A percentile compares a stretch with the other conserved stretches of the same genome.
Evolutionary conservation across 805 yeast genomes (phyloP).

Genomic region (Candida fluviatilis): DNA sequence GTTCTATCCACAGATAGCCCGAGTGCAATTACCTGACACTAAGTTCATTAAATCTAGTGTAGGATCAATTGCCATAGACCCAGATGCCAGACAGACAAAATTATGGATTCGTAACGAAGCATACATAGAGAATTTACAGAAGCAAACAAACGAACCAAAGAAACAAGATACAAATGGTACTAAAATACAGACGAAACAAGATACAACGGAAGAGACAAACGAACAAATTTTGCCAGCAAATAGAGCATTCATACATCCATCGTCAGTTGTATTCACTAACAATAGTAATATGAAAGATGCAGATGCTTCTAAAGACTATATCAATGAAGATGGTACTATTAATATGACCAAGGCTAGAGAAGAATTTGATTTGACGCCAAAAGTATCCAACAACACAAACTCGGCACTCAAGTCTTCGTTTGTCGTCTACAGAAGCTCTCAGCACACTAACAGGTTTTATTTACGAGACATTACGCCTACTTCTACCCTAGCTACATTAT

Average conservation of each 20-base stretch:
- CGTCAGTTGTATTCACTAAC: slow-evolving; percentile 60
- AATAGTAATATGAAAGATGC: slow-evolving; percentile 19
- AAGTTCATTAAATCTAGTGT: slow-evolving; percentile 63
- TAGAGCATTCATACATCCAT: slow-evolving; percentile 83
- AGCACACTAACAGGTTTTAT: slow-evolving; percentile 63
- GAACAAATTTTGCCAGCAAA: slow-evolving; percentile 45
- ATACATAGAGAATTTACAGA: slow-evolving; percentile 21
- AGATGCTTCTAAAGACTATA: slow-evolving; percentile 15
- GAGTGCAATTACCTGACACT: slow-evolving; percentile 79
- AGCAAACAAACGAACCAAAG: too few relatives aligned
- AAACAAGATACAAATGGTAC: too few relatives aligned
- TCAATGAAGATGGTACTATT: slow-evolving; percentile 39
- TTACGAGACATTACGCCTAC: slow-evolving; percentile 79
- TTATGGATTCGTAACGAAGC: slow-evolving; percentile 69
- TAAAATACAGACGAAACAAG: too few relatives aligned
- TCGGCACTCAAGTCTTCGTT: slow-evolving; percentile 50
- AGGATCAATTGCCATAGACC: slow-evolving; percentile 84
- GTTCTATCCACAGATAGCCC: slow-evolving; percentile 76
- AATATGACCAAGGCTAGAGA: slow-evolving; percentile 27
- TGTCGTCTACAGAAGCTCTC: slow-evolving; percentile 57
- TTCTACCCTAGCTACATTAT: slow-evolving; percentile 61
- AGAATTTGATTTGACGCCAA: slow-evolving; percentile 40
- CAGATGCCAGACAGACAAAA: slow-evolving; percentile 69
- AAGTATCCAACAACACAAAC: slow-evolving; percentile 20
- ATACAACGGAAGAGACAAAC: slow-evolving; percentile 9